Percentiles rank a stretch among this genome's conserved stretches.
Evolutionary conservation across 495 filamentous ascomycete species (phyloP).

Genomic region (Penicillium lividum): DNA sequence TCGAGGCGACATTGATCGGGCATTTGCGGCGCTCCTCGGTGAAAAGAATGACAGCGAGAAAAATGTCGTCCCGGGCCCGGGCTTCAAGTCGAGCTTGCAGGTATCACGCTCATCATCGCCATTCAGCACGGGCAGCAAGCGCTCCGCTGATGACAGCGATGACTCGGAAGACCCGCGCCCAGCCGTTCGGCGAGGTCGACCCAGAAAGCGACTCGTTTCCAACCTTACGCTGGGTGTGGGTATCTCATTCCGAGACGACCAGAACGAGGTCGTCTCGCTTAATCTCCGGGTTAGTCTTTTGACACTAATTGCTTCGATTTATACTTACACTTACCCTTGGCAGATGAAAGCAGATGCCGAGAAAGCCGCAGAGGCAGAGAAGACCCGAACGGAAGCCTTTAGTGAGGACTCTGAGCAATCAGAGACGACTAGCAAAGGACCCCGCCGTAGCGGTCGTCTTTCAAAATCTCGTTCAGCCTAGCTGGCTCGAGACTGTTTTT

Average conservation of each 20-base stretch:
- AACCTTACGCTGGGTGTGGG: slow-evolving; percentile 48
- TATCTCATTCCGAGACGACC: slow-evolving; percentile 46
- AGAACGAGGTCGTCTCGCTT: slow-evolving; percentile 47
- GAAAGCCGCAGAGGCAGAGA: slow-evolving; percentile 15
- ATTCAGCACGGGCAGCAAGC: slow-evolving; percentile 50
- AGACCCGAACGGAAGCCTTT: slow-evolving; percentile 1
- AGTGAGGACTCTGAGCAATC: slow-evolving; percentile 13
- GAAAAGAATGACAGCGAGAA: slow-evolving; percentile 40
- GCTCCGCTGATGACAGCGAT: slow-evolving; percentile 49
- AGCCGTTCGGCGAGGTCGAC: slow-evolving; percentile 31
- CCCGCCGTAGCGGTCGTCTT: slow-evolving; percentile 27
- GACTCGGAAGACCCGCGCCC: slow-evolving; percentile 38
- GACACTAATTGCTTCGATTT: not conserved
- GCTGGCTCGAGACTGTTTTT: not conserved
- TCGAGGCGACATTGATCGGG: slow-evolving; percentile 60
- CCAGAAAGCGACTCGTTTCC: slow-evolving; percentile 41
- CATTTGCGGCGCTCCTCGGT: slow-evolving; percentile 60
- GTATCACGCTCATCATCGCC: slow-evolving; percentile 47
- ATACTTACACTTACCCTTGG: not conserved
- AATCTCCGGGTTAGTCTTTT: slow-evolving; percentile 38
- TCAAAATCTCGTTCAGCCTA: slow-evolving; percentile 21
- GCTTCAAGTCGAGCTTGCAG: slow-evolving; percentile 41
- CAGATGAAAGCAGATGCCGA: slow-evolving; percentile 24
- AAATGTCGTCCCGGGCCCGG: slow-evolving; percentile 24
- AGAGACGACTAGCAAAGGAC: slow-evolving; percentile 7